phyloP scores from a whole-genome alignment of 352 stramenopile genomes.

The Phytophthora podocarpi region DNA sequence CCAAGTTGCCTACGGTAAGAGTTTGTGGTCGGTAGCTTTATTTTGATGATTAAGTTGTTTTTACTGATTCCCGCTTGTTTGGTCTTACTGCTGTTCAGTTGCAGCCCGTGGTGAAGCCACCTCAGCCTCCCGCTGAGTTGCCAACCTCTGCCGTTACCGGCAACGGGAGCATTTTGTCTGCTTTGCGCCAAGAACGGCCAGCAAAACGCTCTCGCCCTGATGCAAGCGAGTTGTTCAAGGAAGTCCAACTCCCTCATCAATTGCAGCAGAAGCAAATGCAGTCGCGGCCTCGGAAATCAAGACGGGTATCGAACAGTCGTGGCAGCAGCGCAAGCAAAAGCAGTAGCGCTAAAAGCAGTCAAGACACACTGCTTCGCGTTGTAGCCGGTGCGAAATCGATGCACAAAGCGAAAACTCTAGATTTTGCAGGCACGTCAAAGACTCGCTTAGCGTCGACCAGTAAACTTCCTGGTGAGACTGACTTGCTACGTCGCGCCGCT shows the following conservation, averaged over 20 bases:
- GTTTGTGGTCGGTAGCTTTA: background rate
- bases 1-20: slow-evolving; percentile 25
- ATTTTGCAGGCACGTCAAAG: background rate
- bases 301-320: slow-evolving; percentile 21
- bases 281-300: slow-evolving; percentile 21
- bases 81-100: slow-evolving; percentile 9
- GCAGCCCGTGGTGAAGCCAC: slow-evolving; percentile 26
- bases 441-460: background rate
- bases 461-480: slow-evolving; percentile 1
- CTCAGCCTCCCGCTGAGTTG: background rate
- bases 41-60: background rate
- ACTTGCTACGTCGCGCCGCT: slow-evolving; percentile 13
- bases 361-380: slow-evolving; percentile 15
- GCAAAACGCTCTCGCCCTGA: slow-evolving; percentile 45
- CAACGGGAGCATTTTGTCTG: slow-evolving; percentile 67
- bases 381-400: slow-evolving; percentile 1
- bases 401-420: background rate
- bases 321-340: slow-evolving; percentile 20
- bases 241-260: slow-evolving; percentile 37
- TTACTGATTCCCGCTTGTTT: background rate
- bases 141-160: background rate
- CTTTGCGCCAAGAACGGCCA: slow-evolving; percentile 61
- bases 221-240: slow-evolving; percentile 48
- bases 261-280: slow-evolving; percentile 29
- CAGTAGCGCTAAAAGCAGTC: slow-evolving; percentile 3